phyloP scores from a whole-genome alignment of 495 filamentous ascomycete genomes.

The Corynascus novoguineensis region DNA sequence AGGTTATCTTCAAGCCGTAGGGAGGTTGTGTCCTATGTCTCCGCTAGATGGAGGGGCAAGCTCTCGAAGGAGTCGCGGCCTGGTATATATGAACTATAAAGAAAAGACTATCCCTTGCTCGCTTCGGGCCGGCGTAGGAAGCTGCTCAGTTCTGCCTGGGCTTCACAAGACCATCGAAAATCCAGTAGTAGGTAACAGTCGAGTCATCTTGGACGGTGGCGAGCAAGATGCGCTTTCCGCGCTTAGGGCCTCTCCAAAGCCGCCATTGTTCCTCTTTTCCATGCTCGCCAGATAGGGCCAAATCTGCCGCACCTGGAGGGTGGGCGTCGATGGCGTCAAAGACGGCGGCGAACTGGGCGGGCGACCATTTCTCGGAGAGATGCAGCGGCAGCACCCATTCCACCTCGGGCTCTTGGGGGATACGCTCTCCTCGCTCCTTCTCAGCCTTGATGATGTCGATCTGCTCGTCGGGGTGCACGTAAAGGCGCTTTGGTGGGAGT shows the following conservation, averaged over 20 bases:
- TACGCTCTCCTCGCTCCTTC: slow-evolving; percentile 31
- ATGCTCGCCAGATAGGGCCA: slow-evolving; percentile 19
- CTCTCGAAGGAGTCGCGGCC: neutral
- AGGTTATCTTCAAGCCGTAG: slow-evolving; percentile 58
- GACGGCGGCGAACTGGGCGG: slow-evolving; percentile 66
- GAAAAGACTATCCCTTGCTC: neutral
- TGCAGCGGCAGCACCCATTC: slow-evolving; percentile 88
- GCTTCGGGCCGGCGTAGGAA: neutral
- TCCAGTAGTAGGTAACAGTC: slow-evolving; percentile 89
- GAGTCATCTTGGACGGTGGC: slow-evolving; percentile 84
- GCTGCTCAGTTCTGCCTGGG: slow-evolving; percentile 76
- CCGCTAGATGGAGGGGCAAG: neutral
- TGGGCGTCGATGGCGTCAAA: slow-evolving; percentile 67
- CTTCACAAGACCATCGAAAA: slow-evolving; percentile 94
- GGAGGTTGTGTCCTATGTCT: neutral
- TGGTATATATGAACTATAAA: neutral
- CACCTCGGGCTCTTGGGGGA: slow-evolving; percentile 50
- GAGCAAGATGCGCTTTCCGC: slow-evolving; percentile 68
- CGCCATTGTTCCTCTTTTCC: slow-evolving; percentile 25
- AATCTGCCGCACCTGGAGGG: slow-evolving; percentile 27
- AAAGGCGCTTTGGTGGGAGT: slow-evolving; percentile 78
- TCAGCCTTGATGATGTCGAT: slow-evolving; percentile 64
- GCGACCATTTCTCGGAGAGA: slow-evolving; percentile 75
- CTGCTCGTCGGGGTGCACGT: slow-evolving; percentile 91
- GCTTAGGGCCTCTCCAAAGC: slow-evolving; percentile 40